Evolutionary conservation across 1,284 basidiomycete species (phyloP).

Genomic region (Leccinum angustisporum): DNA sequence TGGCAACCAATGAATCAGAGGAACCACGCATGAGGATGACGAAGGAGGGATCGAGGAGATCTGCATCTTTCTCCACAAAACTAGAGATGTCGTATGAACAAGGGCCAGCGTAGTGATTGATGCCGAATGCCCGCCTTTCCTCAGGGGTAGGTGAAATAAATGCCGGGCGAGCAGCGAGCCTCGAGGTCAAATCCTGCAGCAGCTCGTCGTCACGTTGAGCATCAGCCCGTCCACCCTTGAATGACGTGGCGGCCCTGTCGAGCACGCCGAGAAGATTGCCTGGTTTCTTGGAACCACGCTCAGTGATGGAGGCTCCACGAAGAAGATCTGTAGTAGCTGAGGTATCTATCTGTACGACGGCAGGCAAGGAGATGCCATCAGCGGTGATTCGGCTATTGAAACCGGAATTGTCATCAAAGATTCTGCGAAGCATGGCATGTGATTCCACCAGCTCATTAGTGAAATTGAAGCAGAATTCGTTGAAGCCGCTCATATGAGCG

Average conservation of each 20-base stretch:
- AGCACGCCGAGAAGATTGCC: conserved; percentile 80
- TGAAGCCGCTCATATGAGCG: conserved; percentile 79
- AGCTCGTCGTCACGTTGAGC: conserved; percentile 75
- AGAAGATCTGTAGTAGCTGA: conserved; percentile 81
- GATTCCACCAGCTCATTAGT: conserved; percentile 82
- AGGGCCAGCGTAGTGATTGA: conserved; percentile 85
- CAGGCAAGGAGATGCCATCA: conserved; percentile 73
- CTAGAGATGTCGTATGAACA: conserved; percentile 73
- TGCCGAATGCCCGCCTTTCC: conserved; percentile 65
- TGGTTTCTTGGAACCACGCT: conserved; percentile 69
- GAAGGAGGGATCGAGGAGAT: conserved; percentile 84
- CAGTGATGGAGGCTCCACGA: conserved; percentile 68
- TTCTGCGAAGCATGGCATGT: conserved; percentile 68
- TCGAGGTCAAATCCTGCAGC: conserved; percentile 69
- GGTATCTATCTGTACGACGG: conserved; percentile 75
- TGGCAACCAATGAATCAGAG: conserved; percentile 75
- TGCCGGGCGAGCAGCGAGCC: conserved; percentile 74
- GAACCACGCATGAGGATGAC: conserved; percentile 78
- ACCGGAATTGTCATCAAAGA: conserved; percentile 73
- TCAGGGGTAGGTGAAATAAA: conserved; percentile 53
- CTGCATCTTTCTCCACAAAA: conserved; percentile 84
- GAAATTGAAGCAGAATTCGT: conserved; percentile 90
- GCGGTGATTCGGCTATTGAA: conserved; percentile 61
- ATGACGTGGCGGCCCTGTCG: conserved; percentile 69
- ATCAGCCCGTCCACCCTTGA: conserved; percentile 72